These are phyloP conservation scores for Pyrus hybrid DNA, from an alignment of 331 rosid species.

Conservation along the genomic window DNA sequence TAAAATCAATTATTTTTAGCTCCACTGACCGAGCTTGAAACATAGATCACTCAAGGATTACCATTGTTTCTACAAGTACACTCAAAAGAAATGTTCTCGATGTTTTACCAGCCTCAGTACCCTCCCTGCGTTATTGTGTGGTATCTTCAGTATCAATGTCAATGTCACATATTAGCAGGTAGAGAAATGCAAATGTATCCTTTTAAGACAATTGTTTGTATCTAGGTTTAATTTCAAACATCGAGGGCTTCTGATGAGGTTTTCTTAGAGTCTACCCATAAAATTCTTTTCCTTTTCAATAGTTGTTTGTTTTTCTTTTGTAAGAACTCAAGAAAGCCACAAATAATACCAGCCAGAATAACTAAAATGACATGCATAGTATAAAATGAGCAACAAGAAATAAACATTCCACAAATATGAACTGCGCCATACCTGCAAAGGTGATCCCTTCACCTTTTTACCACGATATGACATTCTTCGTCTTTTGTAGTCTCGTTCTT, in stretches of 20 bases:
- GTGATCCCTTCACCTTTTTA: slow-evolving; percentile 63
- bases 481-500: slow-evolving; percentile 93
- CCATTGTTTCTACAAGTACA: not conserved
- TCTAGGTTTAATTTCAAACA: not conserved
- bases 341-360: too few species aligned
- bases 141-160: not conserved
- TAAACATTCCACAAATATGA: not conserved
- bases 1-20: not conserved
- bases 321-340: not conserved
- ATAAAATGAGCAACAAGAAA: not conserved
- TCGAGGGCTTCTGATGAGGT: not conserved
- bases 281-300: not conserved
- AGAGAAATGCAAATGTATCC: not conserved
- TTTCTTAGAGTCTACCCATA: not conserved
- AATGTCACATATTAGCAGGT: not conserved
- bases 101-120: not conserved
- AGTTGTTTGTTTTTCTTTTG: not conserved
- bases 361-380: too few species aligned
- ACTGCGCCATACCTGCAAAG: slow-evolving; percentile 47
- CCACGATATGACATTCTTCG: slow-evolving; percentile 98
- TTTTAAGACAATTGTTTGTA: not conserved
- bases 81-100: not conserved
- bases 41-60: not conserved
- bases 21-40: not conserved
- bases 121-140: not conserved